These are phyloP conservation scores for Leishmania mexicana DNA, from an alignment of 208 protist species.

Conservation along the genomic window DNA sequence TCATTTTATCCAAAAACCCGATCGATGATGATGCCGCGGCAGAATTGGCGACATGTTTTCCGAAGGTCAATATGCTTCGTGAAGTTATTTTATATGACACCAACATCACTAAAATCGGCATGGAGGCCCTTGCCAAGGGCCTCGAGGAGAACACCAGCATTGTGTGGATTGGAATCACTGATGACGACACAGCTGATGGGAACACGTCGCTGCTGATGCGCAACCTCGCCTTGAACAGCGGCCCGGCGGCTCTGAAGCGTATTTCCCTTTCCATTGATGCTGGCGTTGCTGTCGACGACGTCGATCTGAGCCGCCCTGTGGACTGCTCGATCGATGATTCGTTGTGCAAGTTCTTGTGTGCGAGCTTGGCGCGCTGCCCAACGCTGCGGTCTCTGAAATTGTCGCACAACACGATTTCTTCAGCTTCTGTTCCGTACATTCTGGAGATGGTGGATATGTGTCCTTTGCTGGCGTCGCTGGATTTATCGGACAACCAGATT, in stretches of 20 bases:
- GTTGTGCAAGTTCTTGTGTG: slow-evolving; percentile 62
- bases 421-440: slow-evolving; percentile 54
- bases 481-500: slow-evolving; percentile 79
- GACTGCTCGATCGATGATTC: slow-evolving; percentile 55
- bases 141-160: slow-evolving; percentile 67
- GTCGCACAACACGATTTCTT: slow-evolving; percentile 72
- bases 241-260: slow-evolving; percentile 61
- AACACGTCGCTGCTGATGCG: slow-evolving; percentile 38
- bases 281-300: slow-evolving; percentile 43
- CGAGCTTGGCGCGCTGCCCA: slow-evolving; percentile 48
- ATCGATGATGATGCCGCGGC: slow-evolving; percentile 59
- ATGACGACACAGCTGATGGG: slow-evolving; percentile 15
- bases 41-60: slow-evolving; percentile 61
- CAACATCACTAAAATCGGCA: slow-evolving; percentile 54
- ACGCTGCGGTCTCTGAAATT: slow-evolving; percentile 55
- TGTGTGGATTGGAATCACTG: slow-evolving; percentile 35
- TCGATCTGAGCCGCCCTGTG: slow-evolving; percentile 54
- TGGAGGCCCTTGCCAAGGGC: slow-evolving; percentile 50
- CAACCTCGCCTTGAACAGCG: slow-evolving; percentile 71
- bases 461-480: slow-evolving; percentile 46
- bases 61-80: slow-evolving; percentile 53
- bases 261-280: slow-evolving; percentile 54
- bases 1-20: slow-evolving; percentile 64
- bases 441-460: slow-evolving; percentile 61
- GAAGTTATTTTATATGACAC: slow-evolving; percentile 58